Conservation (phyloP, 495 filamentous ascomycete genomes). For the Xylaria acuta region DNA sequence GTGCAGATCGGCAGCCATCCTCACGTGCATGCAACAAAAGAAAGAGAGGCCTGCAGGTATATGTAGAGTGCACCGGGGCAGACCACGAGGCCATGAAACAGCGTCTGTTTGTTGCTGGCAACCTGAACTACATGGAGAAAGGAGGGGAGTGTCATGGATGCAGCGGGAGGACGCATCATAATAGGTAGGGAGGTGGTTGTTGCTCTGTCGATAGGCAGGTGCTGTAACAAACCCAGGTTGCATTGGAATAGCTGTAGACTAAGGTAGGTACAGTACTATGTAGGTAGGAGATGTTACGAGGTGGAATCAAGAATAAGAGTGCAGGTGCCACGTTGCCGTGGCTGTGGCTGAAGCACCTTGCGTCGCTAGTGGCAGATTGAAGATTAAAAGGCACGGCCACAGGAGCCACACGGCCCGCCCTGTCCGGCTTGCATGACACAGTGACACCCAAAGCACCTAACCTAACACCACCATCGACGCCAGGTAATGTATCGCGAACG, state of each 20-base stretch:
- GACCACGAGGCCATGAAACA: slow-evolving; percentile 29
- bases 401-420: slow-evolving; percentile 19
- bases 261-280: no score
- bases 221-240: neutral
- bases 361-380: neutral
- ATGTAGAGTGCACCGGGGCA: slow-evolving; percentile 15
- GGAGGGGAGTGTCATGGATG: slow-evolving; percentile 18
- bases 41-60: slow-evolving; percentile 16
- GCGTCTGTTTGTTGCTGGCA: slow-evolving; percentile 13
- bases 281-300: neutral
- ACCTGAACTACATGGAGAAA: neutral
- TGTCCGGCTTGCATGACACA: slow-evolving; percentile 4
- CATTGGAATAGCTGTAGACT: neutral
- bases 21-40: slow-evolving; percentile 13
- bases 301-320: neutral
- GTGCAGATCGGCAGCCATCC: slow-evolving; percentile 30
- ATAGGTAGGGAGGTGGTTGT: neutral
- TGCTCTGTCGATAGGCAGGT: neutral
- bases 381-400: slow-evolving; percentile 21
- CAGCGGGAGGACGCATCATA: slow-evolving; percentile 23
- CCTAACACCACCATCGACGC: neutral
- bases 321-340: slow-evolving; percentile 18
- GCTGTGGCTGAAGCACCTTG: slow-evolving; percentile 7
- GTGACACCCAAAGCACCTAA: slow-evolving; percentile 13
- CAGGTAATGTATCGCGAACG: slow-evolving; percentile 14